A percentile compares a stretch with the other conserved stretches of the same genome.
Evolutionary conservation across 2,329 filamentous ascomycete genomes (phyloP).

Genomic region (Orbilia brochopaga): DNA sequence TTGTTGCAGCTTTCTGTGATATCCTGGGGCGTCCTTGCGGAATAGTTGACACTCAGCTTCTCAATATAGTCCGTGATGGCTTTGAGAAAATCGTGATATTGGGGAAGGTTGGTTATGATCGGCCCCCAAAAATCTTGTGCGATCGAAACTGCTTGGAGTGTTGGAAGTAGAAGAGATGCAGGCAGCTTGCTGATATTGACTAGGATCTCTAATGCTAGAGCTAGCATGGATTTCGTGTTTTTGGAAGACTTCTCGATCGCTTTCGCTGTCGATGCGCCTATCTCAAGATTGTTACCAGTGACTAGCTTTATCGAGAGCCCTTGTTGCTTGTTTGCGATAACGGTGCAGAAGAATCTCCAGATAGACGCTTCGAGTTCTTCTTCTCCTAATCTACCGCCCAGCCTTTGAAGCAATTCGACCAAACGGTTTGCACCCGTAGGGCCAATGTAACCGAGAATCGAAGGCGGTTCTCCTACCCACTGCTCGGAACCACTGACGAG

Average conservation of each 20-base stretch:
- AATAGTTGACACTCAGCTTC: slow-evolving; percentile 53
- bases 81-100: slow-evolving; percentile 74
- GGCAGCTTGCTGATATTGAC: slow-evolving; percentile 69
- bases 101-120: slow-evolving; percentile 80
- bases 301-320: slow-evolving; percentile 91
- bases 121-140: slow-evolving; percentile 96
- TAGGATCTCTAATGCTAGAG: slow-evolving; percentile 74
- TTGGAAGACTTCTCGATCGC: slow-evolving; percentile 58
- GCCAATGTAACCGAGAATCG: slow-evolving; percentile 87
- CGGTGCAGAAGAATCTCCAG: slow-evolving; percentile 84
- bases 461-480: slow-evolving; percentile 79
- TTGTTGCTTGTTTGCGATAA: slow-evolving; percentile 88
- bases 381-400: slow-evolving; percentile 77
- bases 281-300: slow-evolving; percentile 71
- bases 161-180: slow-evolving; percentile 71
- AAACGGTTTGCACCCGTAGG: slow-evolving; percentile 83
- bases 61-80: slow-evolving; percentile 73
- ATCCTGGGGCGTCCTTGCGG: slow-evolving; percentile 53
- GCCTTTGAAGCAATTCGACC: slow-evolving; percentile 74
- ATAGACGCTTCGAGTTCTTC: slow-evolving; percentile 70
- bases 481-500: slow-evolving; percentile 66
- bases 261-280: slow-evolving; percentile 52
- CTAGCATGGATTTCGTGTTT: slow-evolving; percentile 71
- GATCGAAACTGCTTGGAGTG: slow-evolving; percentile 84
- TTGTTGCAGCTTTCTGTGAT: slow-evolving; percentile 60